phyloP scores from a whole-genome alignment of 2,329 filamentous ascomycete genomes.

The Ceratocystiopsis sp. region DNA sequence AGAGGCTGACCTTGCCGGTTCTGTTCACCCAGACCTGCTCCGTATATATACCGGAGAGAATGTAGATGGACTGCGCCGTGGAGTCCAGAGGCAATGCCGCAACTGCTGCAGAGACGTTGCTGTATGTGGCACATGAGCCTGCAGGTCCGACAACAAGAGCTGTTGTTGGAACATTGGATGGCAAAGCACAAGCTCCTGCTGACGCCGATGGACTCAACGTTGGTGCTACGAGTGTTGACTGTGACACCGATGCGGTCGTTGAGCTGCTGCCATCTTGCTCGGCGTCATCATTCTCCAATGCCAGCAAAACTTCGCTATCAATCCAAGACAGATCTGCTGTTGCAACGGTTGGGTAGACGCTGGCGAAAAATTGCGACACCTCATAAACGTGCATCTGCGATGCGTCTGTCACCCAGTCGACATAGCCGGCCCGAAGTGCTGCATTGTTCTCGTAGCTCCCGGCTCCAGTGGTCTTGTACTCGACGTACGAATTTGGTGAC shows the following conservation, averaged over 20 bases:
- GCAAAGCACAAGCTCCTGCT: too few species aligned
- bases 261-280: too few species aligned
- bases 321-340: slow-evolving; percentile 20
- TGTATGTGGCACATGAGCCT: too few species aligned
- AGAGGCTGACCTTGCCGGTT: slow-evolving; percentile 20
- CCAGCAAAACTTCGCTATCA: slow-evolving; percentile 17
- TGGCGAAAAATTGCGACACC: slow-evolving; percentile 19
- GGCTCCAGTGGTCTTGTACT: slow-evolving; percentile 23
- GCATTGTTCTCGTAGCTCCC: slow-evolving; percentile 22
- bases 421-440: slow-evolving; percentile 17
- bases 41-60: slow-evolving; percentile 22
- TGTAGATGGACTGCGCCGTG: slow-evolving; percentile 8
- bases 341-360: slow-evolving; percentile 17
- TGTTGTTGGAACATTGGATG: too few species aligned
- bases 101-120: too few species aligned
- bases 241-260: too few species aligned
- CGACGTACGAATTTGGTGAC: slow-evolving; percentile 19
- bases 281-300: slow-evolving; percentile 12
- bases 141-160: too few species aligned
- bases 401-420: slow-evolving; percentile 16
- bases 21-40: slow-evolving; percentile 24
- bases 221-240: too few species aligned
- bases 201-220: too few species aligned
- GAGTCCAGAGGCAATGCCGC: too few species aligned
- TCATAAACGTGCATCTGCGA: slow-evolving; percentile 19